Evolutionary conservation across 1,284 basidiomycete genomes (phyloP).

Genomic region (Apiotrichum domesticum): DNA sequence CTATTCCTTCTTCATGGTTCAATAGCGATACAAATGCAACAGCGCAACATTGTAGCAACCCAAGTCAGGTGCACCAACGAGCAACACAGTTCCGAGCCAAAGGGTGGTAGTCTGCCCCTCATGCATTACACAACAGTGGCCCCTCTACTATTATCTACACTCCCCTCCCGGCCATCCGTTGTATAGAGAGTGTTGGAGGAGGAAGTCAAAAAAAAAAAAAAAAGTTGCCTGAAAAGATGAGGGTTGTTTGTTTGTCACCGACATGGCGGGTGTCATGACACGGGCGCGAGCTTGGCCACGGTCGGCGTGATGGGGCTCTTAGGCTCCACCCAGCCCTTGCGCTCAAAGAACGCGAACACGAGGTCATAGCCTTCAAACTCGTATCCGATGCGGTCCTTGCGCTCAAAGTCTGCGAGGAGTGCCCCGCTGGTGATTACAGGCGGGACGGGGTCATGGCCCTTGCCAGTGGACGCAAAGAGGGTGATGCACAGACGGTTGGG

Average conservation of each 20-base stretch:
- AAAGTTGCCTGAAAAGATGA: not conserved
- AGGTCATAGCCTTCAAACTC: constrained; percentile 94
- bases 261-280: not conserved
- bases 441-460: constrained; percentile 45
- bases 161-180: not conserved
- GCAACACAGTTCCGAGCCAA: not conserved
- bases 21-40: not conserved
- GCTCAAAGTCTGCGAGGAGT: constrained; percentile 44
- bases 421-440: constrained; percentile 20
- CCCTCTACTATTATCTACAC: constrained; percentile 1
- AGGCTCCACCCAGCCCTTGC: constrained; percentile 40
- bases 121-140: not conserved
- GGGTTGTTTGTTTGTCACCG: too few relatives aligned
- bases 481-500: constrained; percentile 83
- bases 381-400: constrained; percentile 97
- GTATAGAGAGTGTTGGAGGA: too few relatives aligned
- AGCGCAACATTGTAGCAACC: not conserved
- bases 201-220: not conserved
- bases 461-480: constrained; percentile 74
- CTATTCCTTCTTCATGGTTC: too few relatives aligned
- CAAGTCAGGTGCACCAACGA: too few relatives aligned
- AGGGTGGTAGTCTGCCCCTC: not conserved
- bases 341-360: constrained; percentile 83
- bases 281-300: not conserved
- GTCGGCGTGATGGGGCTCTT: constrained; percentile 1